These are phyloP conservation scores for Dryas alaskensis DNA, from an alignment of 306 rosid species.

Conservation along the genomic window DNA sequence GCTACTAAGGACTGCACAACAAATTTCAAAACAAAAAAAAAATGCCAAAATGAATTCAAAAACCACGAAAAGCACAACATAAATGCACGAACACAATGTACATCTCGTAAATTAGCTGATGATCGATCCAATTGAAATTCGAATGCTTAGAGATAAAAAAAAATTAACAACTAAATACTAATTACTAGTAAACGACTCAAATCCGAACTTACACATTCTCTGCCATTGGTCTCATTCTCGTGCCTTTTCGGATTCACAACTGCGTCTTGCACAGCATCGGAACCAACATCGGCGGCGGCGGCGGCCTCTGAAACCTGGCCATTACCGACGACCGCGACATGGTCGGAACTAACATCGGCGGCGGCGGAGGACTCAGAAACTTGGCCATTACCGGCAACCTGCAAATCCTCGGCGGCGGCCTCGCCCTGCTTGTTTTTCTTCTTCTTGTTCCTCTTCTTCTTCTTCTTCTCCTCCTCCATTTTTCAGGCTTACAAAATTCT, in stretches of 20 bases:
- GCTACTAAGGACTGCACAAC: conserved; percentile 18
- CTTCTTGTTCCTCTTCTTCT: conserved; percentile 50
- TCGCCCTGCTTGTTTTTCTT: conserved; percentile 58
- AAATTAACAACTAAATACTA: neutral
- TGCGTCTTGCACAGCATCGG: conserved; percentile 18
- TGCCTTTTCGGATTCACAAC: conserved; percentile 29
- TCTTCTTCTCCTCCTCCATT: conserved; percentile 68
- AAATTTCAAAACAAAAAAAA: neutral
- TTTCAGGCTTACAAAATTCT: conserved; percentile 10
- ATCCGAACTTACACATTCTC: conserved; percentile 51
- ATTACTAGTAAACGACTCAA: neutral
- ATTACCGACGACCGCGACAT: conserved; percentile 28
- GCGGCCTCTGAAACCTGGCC: conserved; percentile 23
- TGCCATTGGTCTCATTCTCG: conserved; percentile 37
- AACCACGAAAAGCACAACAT: neutral
- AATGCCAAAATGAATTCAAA: neutral
- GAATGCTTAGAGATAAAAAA: neutral
- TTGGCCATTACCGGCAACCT: conserved; percentile 31
- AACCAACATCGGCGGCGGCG: conserved; percentile 6
- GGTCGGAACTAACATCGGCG: conserved; percentile 37
- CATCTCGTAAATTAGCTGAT: neutral
- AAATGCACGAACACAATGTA: neutral
- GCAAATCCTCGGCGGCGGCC: conserved; percentile 34
- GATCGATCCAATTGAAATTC: neutral
- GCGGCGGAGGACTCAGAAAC: conserved; percentile 26